phyloP scores from a whole-genome alignment of 139 green algal genomes.

The Chlamydomonas sp. region DNA sequence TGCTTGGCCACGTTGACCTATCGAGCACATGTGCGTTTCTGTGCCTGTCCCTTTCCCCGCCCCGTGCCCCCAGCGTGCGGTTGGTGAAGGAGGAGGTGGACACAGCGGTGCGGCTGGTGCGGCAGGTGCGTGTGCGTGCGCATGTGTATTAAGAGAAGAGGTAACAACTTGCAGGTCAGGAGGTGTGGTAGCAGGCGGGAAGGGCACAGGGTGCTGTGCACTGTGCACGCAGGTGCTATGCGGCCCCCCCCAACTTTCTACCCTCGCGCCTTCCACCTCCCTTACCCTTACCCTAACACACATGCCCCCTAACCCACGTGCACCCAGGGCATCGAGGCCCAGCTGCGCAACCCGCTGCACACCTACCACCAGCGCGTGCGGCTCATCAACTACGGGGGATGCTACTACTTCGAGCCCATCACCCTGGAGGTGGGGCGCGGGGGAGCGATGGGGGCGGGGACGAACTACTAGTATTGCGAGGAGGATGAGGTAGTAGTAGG shows the following conservation, averaged over 20 bases:
- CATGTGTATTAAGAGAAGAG: too few species aligned
- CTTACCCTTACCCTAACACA: too few species aligned
- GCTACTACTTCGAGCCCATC: constrained; percentile 79
- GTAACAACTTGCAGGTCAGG: too few species aligned
- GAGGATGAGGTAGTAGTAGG: too few species aligned
- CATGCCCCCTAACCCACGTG: background rate
- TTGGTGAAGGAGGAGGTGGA: constrained; percentile 51
- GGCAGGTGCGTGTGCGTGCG: background rate
- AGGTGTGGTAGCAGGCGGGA: too few species aligned
- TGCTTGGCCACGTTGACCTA: too few species aligned
- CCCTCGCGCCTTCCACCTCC: too few species aligned
- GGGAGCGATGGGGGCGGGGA: too few species aligned
- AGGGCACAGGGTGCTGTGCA: too few species aligned
- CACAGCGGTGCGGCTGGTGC: constrained; percentile 41
- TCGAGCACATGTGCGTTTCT: background rate
- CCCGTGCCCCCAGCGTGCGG: constrained; percentile 39
- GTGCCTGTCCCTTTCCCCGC: background rate
- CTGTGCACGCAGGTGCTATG: too few species aligned
- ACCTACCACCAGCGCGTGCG: constrained; percentile 66
- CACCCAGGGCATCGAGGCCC: constrained; percentile 68
- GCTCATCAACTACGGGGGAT: constrained; percentile 80
- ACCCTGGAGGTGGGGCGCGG: constrained; percentile 67
- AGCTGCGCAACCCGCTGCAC: constrained; percentile 71
- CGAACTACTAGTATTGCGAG: too few species aligned
- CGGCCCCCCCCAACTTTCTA: too few species aligned